Evolutionary conservation across 1,139 yeast genomes (phyloP).

Genomic region (Martiniozyma asiatica): DNA sequence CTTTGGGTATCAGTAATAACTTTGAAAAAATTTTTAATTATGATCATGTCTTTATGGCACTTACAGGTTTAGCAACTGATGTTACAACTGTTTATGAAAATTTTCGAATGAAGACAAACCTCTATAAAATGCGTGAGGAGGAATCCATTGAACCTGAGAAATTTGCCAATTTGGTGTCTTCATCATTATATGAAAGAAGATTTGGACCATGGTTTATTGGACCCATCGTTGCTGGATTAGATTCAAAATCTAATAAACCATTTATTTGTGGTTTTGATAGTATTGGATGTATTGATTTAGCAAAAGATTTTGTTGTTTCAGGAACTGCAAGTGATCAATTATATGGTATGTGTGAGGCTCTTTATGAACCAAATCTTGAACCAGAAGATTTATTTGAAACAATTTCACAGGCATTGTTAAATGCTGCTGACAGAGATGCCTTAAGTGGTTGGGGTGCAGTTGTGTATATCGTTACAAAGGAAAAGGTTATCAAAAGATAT

Average conservation of each 20-base stretch:
- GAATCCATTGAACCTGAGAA: slow-evolving; percentile 86
- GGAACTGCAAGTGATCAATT: slow-evolving; percentile 96
- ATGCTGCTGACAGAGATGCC: slow-evolving; percentile 96
- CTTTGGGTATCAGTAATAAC: slow-evolving; percentile 82
- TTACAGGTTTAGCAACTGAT: slow-evolving; percentile 93
- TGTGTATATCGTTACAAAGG: slow-evolving; percentile 86
- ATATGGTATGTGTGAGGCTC: slow-evolving; percentile 97
- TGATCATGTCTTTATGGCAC: slow-evolving; percentile 79
- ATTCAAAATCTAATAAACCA: slow-evolving; percentile 70
- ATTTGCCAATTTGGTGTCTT: slow-evolving; percentile 83
- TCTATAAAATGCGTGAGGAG: slow-evolving; percentile 87
- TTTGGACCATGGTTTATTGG: slow-evolving; percentile 97
- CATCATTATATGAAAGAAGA: slow-evolving; percentile 80
- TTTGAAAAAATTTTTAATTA: slow-evolving; percentile 85
- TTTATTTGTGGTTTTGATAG: slow-evolving; percentile 92
- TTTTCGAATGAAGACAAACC: slow-evolving; percentile 73
- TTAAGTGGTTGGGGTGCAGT: slow-evolving; percentile 98
- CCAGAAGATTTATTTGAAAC: slow-evolving; percentile 96
- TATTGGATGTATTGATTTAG: slow-evolving; percentile 93
- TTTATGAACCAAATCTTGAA: slow-evolving; percentile 85
- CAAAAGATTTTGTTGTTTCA: slow-evolving; percentile 90
- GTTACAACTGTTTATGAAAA: slow-evolving; percentile 75
- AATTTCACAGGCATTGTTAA: slow-evolving; percentile 83
- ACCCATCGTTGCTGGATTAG: slow-evolving; percentile 92
- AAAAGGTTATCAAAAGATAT: slow-evolving; percentile 75